Evolutionary conservation across 352 stramenopile species (phyloP).

Genomic region (Phytophthora podocarpi): DNA sequence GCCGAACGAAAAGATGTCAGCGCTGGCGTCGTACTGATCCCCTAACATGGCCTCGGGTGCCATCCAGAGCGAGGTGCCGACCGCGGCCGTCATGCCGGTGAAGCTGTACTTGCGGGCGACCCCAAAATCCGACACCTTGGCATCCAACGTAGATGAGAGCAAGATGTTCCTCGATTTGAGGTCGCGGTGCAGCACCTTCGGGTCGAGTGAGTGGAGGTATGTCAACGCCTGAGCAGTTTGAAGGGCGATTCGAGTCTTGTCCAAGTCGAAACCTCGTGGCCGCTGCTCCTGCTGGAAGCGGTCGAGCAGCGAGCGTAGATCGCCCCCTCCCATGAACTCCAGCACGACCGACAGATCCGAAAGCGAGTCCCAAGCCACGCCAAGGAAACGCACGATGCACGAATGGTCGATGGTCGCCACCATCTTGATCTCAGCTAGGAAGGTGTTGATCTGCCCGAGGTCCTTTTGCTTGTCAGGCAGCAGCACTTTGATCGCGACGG

Average conservation of each 20-base stretch:
- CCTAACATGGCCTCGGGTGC: conserved; percentile 45
- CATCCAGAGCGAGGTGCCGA: conserved; percentile 47
- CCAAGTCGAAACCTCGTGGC: conserved; percentile 25
- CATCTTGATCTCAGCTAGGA: conserved; percentile 37
- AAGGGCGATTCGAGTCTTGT: conserved; percentile 39
- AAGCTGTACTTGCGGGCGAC: conserved; percentile 29
- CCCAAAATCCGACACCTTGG: conserved; percentile 59
- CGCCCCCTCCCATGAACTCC: conserved; percentile 53
- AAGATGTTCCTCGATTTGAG: conserved; percentile 61
- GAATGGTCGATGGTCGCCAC: conserved; percentile 44
- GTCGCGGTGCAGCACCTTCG: conserved; percentile 47
- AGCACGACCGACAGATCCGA: conserved; percentile 42
- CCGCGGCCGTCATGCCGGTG: conserved; percentile 40
- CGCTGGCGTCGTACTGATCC: conserved; percentile 41
- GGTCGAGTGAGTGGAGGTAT: conserved; percentile 50
- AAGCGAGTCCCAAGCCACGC: conserved; percentile 48
- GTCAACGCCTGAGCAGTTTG: conserved; percentile 40
- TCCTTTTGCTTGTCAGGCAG: conserved; percentile 32
- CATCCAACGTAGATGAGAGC: conserved; percentile 25
- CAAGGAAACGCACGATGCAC: conserved; percentile 58
- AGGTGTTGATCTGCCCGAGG: conserved; percentile 43
- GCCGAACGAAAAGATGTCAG: conserved; percentile 52
- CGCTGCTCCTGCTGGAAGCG: conserved; percentile 22
- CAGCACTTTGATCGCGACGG: conserved; percentile 52
- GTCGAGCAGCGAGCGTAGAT: conserved; percentile 37